Evolutionary conservation across 305 asterid genomes (phyloP).

Genomic region (Solanum hybrid): DNA sequence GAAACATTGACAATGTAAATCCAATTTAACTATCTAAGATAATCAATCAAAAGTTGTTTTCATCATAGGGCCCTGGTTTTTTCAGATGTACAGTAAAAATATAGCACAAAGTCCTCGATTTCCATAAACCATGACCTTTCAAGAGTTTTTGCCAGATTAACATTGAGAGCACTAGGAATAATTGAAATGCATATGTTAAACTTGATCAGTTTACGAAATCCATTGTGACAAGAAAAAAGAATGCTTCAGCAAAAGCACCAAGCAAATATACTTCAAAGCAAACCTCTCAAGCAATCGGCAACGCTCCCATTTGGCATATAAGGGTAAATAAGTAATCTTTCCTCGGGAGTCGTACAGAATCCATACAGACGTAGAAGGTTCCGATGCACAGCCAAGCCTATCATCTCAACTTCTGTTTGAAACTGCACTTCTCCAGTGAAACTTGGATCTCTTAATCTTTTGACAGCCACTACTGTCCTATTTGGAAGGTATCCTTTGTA

Average conservation of each 20-base stretch:
- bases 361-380: slow-evolving; percentile 78
- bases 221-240: not conserved
- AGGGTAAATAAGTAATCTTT: slow-evolving; percentile 82
- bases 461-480: slow-evolving; percentile 67
- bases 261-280: not conserved
- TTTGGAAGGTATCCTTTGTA: slow-evolving; percentile 74
- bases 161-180: not conserved
- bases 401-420: slow-evolving; percentile 96
- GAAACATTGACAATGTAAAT: not conserved
- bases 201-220: not conserved
- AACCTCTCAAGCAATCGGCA: slow-evolving; percentile 85
- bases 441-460: slow-evolving; percentile 74
- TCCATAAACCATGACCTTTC: not conserved
- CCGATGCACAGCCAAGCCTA: slow-evolving; percentile 86
- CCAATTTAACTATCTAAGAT: not conserved
- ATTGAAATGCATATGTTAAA: not conserved
- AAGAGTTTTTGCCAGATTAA: not conserved
- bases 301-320: slow-evolving; percentile 92
- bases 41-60: not conserved
- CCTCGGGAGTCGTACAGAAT: slow-evolving; percentile 81
- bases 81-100: not conserved
- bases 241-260: not conserved
- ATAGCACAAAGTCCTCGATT: not conserved
- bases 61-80: not conserved
- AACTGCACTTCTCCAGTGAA: slow-evolving; percentile 89